Base-by-base conservation (phyloP, 805 yeast genomes). In the Grigorovia jiainica region DNA sequence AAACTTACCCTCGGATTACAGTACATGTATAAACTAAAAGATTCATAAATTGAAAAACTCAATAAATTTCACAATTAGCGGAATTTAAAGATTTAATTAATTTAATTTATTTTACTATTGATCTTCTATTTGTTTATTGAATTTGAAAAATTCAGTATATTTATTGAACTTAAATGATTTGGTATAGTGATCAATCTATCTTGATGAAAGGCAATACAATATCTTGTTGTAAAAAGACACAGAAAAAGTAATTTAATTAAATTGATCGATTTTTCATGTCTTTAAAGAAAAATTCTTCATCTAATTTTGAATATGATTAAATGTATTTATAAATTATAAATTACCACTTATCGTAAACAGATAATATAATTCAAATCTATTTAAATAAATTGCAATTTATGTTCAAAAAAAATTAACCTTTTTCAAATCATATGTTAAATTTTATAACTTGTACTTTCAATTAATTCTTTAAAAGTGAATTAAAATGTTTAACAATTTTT, bases 31-130 rank as follows among this genome's bases (percentile, higher is more conserved):
- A 39, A 51, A 52, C 54, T 36, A 36, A 40, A 40, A 42, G 20
- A 43, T 23, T 30, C n/a, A 35, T 36, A 16, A 31, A 32, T 36
- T 47, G 53, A 54, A 54, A 52, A 50, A 54, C 58, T 54, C 54
- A 48, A 42, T 46, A 34, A 31, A 27, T 13, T 27, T 27, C 31
- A 27, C 11, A 13, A 27, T 13, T 5, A 37, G 13, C 35, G 34
- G 7, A 23, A 23, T 16, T n/a, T 21, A 36, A 43, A 40, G 33
- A 31, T 36, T 21, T 21, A 8, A 21, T 6, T 6, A 13, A 23
- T 34, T n/a, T 3, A 19, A 19, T 7, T 6, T 5, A 11, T 10
- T 21, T 24, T n/a, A n/a, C n/a, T n/a, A n/a, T n/a, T n/a, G n/a
- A n/a, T n/a, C n/a, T n/a, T n/a, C n/a, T n/a, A n/a, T n/a, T n/a